Evolutionary conservation across 2,329 filamentous ascomycete genomes (phyloP).

Genomic region (Colletotrichum musicola): DNA sequence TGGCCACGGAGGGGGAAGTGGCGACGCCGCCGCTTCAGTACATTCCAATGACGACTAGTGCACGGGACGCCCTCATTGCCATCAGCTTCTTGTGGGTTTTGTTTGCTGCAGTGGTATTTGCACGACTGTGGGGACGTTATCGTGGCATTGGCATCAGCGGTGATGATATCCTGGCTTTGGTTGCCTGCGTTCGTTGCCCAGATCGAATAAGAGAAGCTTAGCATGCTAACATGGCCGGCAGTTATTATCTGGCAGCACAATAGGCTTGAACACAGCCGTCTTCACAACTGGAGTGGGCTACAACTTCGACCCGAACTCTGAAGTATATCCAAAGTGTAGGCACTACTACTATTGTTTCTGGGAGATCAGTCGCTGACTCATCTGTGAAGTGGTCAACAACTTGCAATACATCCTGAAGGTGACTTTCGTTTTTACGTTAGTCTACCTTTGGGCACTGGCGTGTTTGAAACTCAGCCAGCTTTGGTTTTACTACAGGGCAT

Average conservation of each 20-base stretch:
- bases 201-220: too few relatives aligned
- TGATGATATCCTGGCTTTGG: constrained; percentile 35
- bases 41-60: constrained; percentile 36
- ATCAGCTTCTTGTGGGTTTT: constrained; percentile 32
- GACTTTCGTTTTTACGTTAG: constrained; percentile 40
- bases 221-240: not conserved
- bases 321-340: constrained; percentile 37
- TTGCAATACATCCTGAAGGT: constrained; percentile 37
- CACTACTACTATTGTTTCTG: not conserved
- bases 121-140: constrained; percentile 32
- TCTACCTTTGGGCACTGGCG: constrained; percentile 42
- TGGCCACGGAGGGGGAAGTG: constrained; percentile 16
- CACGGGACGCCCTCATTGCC: constrained; percentile 34
- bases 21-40: constrained; percentile 16
- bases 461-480: constrained; percentile 41
- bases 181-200: constrained; percentile 35
- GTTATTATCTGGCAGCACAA: constrained; percentile 35
- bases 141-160: constrained; percentile 36
- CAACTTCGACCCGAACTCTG: constrained; percentile 34
- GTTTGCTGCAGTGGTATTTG: constrained; percentile 20
- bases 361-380: not conserved
- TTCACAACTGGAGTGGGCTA: constrained; percentile 40
- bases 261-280: constrained; percentile 35
- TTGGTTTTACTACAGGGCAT: constrained; percentile 41
- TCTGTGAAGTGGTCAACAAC: constrained; percentile 31